Percentiles rank a stretch among this genome's conserved stretches.
These are phyloP conservation scores for Globisporangium okanoganense DNA, from an alignment of 352 stramenopile species.

Conservation along the genomic window DNA sequence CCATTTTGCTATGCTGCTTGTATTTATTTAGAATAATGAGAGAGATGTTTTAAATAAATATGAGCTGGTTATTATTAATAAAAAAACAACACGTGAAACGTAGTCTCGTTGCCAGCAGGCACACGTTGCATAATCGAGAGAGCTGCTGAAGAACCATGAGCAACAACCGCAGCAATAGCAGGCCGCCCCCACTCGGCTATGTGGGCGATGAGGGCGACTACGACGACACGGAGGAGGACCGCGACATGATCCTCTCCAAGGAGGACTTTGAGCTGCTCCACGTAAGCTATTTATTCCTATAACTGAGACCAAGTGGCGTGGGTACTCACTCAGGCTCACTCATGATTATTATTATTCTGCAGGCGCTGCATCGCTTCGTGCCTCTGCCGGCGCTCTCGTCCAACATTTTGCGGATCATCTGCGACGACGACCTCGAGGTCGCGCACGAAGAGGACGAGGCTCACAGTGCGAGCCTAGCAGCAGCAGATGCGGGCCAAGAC, in stretches of 20 bases:
- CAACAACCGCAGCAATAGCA: not conserved
- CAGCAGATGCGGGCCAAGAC: too few relatives aligned
- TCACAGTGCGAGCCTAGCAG: not conserved
- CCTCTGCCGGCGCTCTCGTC: constrained; percentile 47
- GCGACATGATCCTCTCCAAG: constrained; percentile 45
- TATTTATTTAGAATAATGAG: too few relatives aligned
- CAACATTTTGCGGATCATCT: constrained; percentile 45
- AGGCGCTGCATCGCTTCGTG: constrained; percentile 49
- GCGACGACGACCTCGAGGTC: constrained; percentile 54
- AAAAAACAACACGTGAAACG: too few relatives aligned
- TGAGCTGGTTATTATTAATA: too few relatives aligned
- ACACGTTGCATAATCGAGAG: not conserved
- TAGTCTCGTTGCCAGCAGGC: too few relatives aligned
- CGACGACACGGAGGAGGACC: constrained; percentile 10
- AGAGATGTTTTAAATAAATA: too few relatives aligned
- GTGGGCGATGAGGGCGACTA: constrained; percentile 12
- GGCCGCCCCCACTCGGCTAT: constrained; percentile 1
- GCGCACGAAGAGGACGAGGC: constrained; percentile 14
- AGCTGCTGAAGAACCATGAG: not conserved
- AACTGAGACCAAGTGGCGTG: too few relatives aligned
- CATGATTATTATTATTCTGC: not conserved
- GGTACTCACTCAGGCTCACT: too few relatives aligned
- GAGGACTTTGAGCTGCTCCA: constrained; percentile 58
- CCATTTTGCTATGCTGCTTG: too few relatives aligned
- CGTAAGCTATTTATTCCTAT: not conserved